Conservation (phyloP, 78 protist species). For the Dictyostelium purpureum region DNA sequence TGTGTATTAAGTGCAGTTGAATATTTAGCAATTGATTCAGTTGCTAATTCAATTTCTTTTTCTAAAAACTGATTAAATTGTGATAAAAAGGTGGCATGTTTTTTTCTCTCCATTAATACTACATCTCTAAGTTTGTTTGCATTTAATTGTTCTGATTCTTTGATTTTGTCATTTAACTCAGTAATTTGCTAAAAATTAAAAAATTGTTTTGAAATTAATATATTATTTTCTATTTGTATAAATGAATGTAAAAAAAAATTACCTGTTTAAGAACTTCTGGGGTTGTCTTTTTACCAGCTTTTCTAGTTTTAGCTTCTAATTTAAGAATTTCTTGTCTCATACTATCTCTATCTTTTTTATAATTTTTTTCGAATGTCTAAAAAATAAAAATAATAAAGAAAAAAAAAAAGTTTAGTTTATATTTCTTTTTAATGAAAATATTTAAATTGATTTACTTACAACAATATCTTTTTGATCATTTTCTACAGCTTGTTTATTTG, state of each 20-base stretch:
- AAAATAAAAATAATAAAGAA: neutral
- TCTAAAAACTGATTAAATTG: conserved; percentile 75
- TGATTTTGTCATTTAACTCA: conserved; percentile 71
- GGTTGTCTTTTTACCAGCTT: conserved; percentile 78
- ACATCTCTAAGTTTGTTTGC: conserved; percentile 70
- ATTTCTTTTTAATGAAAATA: neutral
- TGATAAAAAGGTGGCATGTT: conserved; percentile 71
- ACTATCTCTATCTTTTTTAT: conserved; percentile 68
- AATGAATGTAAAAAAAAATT: neutral
- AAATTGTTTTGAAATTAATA: neutral
- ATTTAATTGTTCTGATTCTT: conserved; percentile 76
- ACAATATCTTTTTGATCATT: conserved; percentile 61
- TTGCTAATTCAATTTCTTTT: conserved; percentile 49
- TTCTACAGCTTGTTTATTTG: conserved; percentile 69
- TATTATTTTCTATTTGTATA: neutral
- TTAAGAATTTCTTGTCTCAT: conserved; percentile 78
- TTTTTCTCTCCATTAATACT: conserved; percentile 68
- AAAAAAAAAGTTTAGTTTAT: too few species aligned
- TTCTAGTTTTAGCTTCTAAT: conserved; percentile 71
- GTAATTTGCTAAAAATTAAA: conserved; percentile 42
- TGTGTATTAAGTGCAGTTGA: conserved; percentile 3
- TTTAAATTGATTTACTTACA: neutral
- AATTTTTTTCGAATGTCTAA: conserved; percentile 69
- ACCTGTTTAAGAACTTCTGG: conserved; percentile 72
- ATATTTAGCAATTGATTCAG: conserved; percentile 12